Conservation (phyloP, 139 green algal species). For the Diplosphaera chodatii region DNA sequence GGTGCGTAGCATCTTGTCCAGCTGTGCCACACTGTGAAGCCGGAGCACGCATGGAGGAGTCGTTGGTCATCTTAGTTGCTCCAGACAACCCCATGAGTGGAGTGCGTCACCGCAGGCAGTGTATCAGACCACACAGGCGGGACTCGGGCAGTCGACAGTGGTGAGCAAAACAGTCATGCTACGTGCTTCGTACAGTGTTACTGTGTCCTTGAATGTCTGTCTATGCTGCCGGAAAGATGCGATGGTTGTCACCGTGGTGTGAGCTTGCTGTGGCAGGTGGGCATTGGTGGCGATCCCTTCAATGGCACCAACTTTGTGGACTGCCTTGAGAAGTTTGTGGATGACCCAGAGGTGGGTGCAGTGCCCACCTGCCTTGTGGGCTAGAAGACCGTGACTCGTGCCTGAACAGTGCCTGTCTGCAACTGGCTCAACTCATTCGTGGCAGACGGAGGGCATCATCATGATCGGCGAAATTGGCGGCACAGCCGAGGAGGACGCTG, state of each 20-base stretch:
- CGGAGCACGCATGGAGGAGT: too few species aligned
- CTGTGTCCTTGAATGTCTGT: too few species aligned
- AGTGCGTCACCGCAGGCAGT: slow-evolving; percentile 84
- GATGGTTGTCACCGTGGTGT: too few species aligned
- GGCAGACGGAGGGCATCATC: slow-evolving; percentile 93
- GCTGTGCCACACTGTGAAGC: too few species aligned
- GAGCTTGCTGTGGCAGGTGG: slow-evolving; percentile 21
- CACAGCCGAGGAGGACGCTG: slow-evolving; percentile 95
- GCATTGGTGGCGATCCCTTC: slow-evolving; percentile 89
- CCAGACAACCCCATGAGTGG: too few species aligned
- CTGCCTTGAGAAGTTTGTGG: slow-evolving; percentile 92
- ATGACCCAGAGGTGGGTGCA: slow-evolving; percentile 82
- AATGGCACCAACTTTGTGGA: slow-evolving; percentile 99
- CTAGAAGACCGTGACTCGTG: too few species aligned
- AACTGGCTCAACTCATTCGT: neutral
- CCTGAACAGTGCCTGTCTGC: too few species aligned
- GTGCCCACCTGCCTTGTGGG: too few species aligned
- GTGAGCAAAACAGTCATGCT: too few species aligned
- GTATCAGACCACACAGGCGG: slow-evolving; percentile 89
- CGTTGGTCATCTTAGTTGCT: too few species aligned
- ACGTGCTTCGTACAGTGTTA: too few species aligned
- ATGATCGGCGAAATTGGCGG: slow-evolving; percentile 99
- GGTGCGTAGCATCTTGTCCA: slow-evolving; percentile 35
- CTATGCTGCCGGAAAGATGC: too few species aligned
- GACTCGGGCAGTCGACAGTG: slow-evolving; percentile 94